Evolutionary conservation across 768 basidiomycete species (phyloP).

Genomic region (Boletus rubescentipes): DNA sequence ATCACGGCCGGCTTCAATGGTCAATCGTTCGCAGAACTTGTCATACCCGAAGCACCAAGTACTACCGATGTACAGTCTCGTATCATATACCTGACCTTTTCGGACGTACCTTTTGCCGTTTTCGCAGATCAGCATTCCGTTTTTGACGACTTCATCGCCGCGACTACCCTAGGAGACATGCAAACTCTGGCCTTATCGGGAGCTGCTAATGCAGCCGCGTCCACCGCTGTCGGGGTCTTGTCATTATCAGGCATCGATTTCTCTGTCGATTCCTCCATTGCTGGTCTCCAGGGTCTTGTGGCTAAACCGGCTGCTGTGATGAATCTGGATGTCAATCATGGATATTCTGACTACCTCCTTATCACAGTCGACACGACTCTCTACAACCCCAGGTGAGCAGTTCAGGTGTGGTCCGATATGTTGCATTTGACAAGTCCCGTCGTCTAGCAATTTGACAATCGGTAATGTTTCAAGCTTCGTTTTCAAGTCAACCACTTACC

Average conservation of each 20-base stretch:
- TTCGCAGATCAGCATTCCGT: conserved; percentile 44
- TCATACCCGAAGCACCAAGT: conserved; percentile 54
- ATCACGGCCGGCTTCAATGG: conserved; percentile 53
- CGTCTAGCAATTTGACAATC: conserved; percentile 37
- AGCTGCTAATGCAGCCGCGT: conserved; percentile 52
- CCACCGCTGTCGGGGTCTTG: conserved; percentile 65
- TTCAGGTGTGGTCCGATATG: background rate
- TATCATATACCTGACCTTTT: conserved; percentile 60
- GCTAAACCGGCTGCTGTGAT: conserved; percentile 55
- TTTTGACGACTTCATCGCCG: conserved; percentile 64
- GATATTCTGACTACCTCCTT: conserved; percentile 63
- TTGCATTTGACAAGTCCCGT: background rate
- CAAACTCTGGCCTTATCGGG: conserved; percentile 55
- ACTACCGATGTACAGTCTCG: conserved; percentile 62
- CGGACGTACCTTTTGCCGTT: conserved; percentile 58
- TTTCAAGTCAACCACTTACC: conserved; percentile 30
- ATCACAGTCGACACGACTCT: conserved; percentile 61
- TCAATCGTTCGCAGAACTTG: conserved; percentile 56
- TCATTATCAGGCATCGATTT: conserved; percentile 57
- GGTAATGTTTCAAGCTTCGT: conserved; percentile 19
- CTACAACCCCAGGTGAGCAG: conserved; percentile 61
- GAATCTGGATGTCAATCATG: conserved; percentile 64
- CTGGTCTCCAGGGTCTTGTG: conserved; percentile 63
- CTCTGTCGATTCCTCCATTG: conserved; percentile 55
- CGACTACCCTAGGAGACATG: conserved; percentile 49